Percentiles rank a stretch among this genome's conserved stretches.
Evolutionary conservation across 1,284 basidiomycete genomes (phyloP).

Genomic region (Rhodotorula sp.): DNA sequence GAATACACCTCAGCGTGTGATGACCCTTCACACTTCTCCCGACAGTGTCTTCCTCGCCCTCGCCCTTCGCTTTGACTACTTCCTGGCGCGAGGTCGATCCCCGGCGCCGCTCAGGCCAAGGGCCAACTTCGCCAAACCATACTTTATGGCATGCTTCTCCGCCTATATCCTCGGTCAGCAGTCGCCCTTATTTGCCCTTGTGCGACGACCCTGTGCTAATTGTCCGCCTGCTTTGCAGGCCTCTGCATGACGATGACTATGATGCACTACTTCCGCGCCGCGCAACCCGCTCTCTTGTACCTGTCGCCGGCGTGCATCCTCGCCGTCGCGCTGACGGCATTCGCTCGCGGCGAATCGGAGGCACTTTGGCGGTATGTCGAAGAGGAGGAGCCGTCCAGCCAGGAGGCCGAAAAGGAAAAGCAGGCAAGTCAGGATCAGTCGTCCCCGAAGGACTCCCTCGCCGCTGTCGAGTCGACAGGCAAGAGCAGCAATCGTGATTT

Average conservation of each 20-base stretch:
- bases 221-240: background rate
- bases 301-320: slow-evolving; percentile 64
- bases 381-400: slow-evolving; percentile 7
- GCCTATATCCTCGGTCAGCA: slow-evolving; percentile 71
- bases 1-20: too few relatives aligned
- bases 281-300: slow-evolving; percentile 91
- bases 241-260: slow-evolving; percentile 77
- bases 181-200: background rate
- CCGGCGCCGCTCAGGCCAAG: slow-evolving; percentile 42
- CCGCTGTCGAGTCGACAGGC: too few relatives aligned
- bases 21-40: background rate
- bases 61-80: slow-evolving; percentile 80
- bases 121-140: slow-evolving; percentile 63
- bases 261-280: slow-evolving; percentile 76
- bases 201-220: background rate
- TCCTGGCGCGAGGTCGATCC: slow-evolving; percentile 51
- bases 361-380: slow-evolving; percentile 13
- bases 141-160: slow-evolving; percentile 69
- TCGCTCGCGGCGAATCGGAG: slow-evolving; percentile 7
- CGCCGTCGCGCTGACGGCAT: slow-evolving; percentile 60
- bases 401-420: too few relatives aligned
- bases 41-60: slow-evolving; percentile 72
- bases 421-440: too few relatives aligned
- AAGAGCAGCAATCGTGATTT: too few relatives aligned
- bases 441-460: too few relatives aligned